Base-by-base conservation (phyloP, 1,284 basidiomycete species). In the Ustilago trichophora region DNA sequence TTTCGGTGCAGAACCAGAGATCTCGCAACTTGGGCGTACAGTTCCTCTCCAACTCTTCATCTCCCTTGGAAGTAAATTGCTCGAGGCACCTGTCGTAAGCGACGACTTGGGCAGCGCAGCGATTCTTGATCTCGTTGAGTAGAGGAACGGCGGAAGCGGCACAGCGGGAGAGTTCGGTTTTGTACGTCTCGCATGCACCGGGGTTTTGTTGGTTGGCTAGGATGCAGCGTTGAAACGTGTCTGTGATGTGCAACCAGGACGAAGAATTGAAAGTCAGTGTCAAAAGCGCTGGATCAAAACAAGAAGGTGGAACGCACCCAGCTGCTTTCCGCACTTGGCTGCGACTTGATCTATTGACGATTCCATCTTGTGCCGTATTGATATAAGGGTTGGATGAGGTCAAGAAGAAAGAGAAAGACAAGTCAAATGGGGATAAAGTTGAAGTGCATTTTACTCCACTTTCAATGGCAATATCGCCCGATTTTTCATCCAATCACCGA, bases 191-290 rank as follows among this genome's bases (percentile, higher is more conserved):
- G 52, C 78, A 80, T 7, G 55, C 57, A 0, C 42, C 26, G 0
- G 69, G 71, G 43, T 75, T 58, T 25, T 58, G 53, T 29, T 73
- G 67, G 48, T 77, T 75, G 24, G 72, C 67, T 3, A 78, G 58
- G 37, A 80, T 73, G 49, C 78, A 80, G 24, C 76, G 70, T 45
- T 80, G 75, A 51, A 77, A 80, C 2, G 66, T 70, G 36, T 64
- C 66, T 68, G 47, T 25, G 3, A 8, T 29, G 27, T 29, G 27
- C n/a, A n/a, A n/a, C n/a, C n/a, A n/a, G n/a, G 3, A 11, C 4
- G 35, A 34, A 37, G 11, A 3, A 10, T 7, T 11, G 24, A n/a
- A 19, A 31, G 26, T 11, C n/a, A n/a, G n/a, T n/a, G n/a, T n/a
- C n/a, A n/a, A n/a, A n/a, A n/a, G n/a, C n/a, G n/a, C n/a, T n/a